Percentiles rank a stretch among this genome's conserved stretches.
Evolutionary conservation across 176 grass and related monocot genomes (phyloP).

Genomic region (Microstegium vimineum): DNA sequence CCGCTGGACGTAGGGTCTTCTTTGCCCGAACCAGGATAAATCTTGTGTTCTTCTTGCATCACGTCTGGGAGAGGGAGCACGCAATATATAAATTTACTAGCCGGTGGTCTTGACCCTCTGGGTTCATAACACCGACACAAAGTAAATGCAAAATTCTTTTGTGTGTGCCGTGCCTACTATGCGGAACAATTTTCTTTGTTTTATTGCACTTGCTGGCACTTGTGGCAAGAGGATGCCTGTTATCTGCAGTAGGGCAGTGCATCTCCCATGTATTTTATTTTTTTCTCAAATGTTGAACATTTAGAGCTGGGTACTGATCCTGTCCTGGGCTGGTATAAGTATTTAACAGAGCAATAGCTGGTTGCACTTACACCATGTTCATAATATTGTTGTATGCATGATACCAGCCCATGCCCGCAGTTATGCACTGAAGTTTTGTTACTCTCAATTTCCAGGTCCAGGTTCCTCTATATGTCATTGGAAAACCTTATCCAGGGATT

Average conservation of each 20-base stretch:
- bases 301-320: background rate
- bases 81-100: too few relatives aligned
- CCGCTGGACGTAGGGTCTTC: too few relatives aligned
- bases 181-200: background rate
- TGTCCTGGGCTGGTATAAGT: background rate
- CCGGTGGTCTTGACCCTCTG: too few relatives aligned
- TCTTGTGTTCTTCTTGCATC: too few relatives aligned
- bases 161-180: background rate
- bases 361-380: background rate
- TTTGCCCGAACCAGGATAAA: too few relatives aligned
- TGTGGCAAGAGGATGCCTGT: background rate
- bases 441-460: conserved; percentile 28
- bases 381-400: background rate
- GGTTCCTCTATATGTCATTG: conserved; percentile 2
- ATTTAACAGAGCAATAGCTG: background rate
- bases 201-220: conserved; percentile 1
- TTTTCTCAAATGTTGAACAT: conserved; percentile 1
- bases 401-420: background rate
- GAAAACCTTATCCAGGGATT: background rate
- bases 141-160: background rate
- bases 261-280: conserved; percentile 22
- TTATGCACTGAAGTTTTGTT: background rate
- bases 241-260: background rate
- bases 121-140: too few relatives aligned
- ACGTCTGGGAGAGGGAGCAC: too few relatives aligned